Percentiles rank a stretch among this genome's conserved stretches.
Conservation (phyloP, 73 alveolate species). For the Paramecium tetraurelia region DNA sequence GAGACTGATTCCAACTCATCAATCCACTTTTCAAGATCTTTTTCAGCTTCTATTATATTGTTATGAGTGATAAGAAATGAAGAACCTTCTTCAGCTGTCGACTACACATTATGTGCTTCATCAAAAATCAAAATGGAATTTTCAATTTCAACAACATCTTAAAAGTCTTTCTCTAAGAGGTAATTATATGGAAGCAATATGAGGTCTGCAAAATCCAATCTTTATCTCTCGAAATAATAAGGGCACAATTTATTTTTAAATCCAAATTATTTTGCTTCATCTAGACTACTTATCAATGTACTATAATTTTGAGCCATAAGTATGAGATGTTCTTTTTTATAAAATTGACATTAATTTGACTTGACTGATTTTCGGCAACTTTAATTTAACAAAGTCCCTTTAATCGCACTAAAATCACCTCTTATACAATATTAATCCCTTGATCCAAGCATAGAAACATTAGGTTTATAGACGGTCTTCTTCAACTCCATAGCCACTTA, state of each 20-base stretch:
- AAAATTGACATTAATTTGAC: background rate
- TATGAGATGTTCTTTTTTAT: background rate
- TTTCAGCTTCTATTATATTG: background rate
- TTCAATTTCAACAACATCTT: slow-evolving; percentile 29
- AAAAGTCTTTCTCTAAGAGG: slow-evolving; percentile 45
- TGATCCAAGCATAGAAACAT: slow-evolving; percentile 73
- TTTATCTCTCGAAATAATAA: slow-evolving; percentile 69
- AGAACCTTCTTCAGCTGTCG: slow-evolving; percentile 56
- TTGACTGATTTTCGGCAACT: slow-evolving; percentile 42
- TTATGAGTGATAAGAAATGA: background rate
- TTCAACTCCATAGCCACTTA: slow-evolving; percentile 81
- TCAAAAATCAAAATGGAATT: slow-evolving; percentile 51
- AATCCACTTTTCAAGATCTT: background rate
- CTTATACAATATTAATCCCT: slow-evolving; percentile 84
- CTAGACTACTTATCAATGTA: slow-evolving; percentile 53
- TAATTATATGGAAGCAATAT: slow-evolving; percentile 78
- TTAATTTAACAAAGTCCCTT: slow-evolving; percentile 33
- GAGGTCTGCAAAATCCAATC: slow-evolving; percentile 70
- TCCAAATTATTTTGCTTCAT: slow-evolving; percentile 73
- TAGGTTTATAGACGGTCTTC: slow-evolving; percentile 78
- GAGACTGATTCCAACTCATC: background rate
- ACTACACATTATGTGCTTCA: slow-evolving; percentile 59
- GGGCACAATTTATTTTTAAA: slow-evolving; percentile 73
- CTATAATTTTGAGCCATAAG: background rate
- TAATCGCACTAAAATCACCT: slow-evolving; percentile 46